Evolutionary conservation across 805 yeast genomes (phyloP), one percentile per base, ranked within the genome.

Genomic region (Candida ortonii): DNA sequence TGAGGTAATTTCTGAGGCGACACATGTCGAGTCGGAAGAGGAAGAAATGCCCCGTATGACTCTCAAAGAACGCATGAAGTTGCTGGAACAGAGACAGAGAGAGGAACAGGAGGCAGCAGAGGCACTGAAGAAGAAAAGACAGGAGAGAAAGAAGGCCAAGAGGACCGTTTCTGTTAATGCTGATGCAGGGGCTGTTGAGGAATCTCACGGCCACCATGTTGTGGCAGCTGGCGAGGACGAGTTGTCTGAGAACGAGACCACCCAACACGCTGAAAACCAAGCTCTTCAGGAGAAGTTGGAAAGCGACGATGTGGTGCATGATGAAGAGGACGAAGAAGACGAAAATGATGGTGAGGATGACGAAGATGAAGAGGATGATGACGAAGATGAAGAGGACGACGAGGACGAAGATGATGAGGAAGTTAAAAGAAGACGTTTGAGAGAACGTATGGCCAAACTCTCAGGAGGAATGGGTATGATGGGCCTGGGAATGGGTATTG

Each of bases 391-490:
- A 0, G 77, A 65, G 0, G 77, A 66, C 2, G 77, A 69, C 3
- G 77, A 67, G 0, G 84, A 75, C 1, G 82, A 78, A 34, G 90
- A 84, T 33, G 84, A 77, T 26, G 94, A 84, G 53, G 93, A 84
- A 43, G 68, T 80, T 5, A 75, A 82, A 36, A 74, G 93, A 49
- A 73, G 81, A 30, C 85, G 81, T 6, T 67, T 90, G 34, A 80
- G 94, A 14, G 96, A 84, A 44, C 75, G 97, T 41, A 90, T 90
- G 96, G 97, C 98, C n/a, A 85, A 81, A 50, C 72, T 90, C 13
- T 84, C 97, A 1, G 95, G 96, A 14, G 88, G 88, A 4, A 72
- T 83, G 63, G 81, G 84, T 38, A 75, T 84, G 79, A 72, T 79
- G 60, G 89, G 88, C 27, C 71, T 75, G 77, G 80, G 80, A 2